phyloP scores from a whole-genome alignment of 2,329 filamentous ascomycete species.

The Venturia asperata region DNA sequence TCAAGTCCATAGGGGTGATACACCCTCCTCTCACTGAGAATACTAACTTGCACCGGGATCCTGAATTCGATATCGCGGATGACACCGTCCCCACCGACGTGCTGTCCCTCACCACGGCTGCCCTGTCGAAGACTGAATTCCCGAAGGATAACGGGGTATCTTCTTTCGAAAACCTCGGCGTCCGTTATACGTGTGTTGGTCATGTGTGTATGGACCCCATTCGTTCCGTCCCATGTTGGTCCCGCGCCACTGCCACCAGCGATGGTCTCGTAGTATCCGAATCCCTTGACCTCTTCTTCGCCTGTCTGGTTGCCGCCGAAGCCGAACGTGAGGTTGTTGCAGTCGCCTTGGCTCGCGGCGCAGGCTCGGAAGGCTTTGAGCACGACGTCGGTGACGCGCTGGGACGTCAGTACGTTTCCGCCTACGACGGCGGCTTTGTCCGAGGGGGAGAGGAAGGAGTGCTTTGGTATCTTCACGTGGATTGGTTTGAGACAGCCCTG shows the following conservation, averaged over 20 bases:
- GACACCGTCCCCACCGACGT: conserved; percentile 68
- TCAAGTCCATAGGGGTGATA: conserved; percentile 74
- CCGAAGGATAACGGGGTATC: conserved; percentile 67
- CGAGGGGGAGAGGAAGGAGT: conserved; percentile 66
- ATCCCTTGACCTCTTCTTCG: conserved; percentile 59
- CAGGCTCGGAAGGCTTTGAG: conserved; percentile 73
- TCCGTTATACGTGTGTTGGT: conserved; percentile 82
- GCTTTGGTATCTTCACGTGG: conserved; percentile 63
- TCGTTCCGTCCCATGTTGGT: conserved; percentile 63
- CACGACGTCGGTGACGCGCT: conserved; percentile 77
- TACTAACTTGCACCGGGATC: conserved; percentile 68
- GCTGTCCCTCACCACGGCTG: conserved; percentile 58
- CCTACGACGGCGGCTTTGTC: conserved; percentile 74
- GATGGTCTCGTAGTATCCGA: conserved; percentile 84
- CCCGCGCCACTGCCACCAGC: conserved; percentile 70
- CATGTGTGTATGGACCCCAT: conserved; percentile 77
- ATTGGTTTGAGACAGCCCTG: conserved; percentile 77
- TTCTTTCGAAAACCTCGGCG: conserved; percentile 67
- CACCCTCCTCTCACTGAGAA: conserved; percentile 69
- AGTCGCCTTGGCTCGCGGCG: conserved; percentile 71
- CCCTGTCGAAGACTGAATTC: conserved; percentile 60
- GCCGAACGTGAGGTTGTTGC: conserved; percentile 80
- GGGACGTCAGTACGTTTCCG: conserved; percentile 72
- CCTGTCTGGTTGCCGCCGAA: conserved; percentile 61
- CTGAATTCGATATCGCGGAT: conserved; percentile 75